Conservation (phyloP, 73 alveolate species). For the Tetrahymena borealis region DNA sequence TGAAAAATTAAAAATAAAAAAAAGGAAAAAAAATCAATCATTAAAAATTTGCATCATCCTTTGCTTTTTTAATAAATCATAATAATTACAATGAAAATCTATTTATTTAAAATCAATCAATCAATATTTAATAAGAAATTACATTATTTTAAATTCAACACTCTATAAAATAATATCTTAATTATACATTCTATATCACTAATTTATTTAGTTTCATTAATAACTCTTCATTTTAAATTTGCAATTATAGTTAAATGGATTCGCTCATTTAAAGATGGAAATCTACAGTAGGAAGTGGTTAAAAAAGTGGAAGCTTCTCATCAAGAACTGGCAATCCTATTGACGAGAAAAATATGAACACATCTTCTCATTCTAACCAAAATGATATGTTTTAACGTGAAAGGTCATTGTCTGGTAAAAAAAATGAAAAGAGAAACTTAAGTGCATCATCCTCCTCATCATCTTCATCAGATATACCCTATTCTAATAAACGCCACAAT, state of each 20-base stretch:
- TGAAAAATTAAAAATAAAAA: not conserved
- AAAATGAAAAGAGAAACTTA: not conserved
- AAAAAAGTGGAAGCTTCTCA: not conserved
- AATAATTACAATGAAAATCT: not conserved
- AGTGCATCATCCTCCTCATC: not conserved
- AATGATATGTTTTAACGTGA: not conserved
- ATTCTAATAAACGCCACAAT: not conserved
- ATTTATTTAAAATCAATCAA: not conserved
- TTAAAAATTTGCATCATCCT: too few species aligned
- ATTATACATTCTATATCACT: too few species aligned
- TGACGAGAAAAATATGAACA: not conserved
- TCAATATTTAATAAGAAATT: too few species aligned
- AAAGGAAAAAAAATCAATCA: not conserved
- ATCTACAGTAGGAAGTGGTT: not conserved
- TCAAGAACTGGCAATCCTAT: not conserved
- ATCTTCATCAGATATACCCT: not conserved
- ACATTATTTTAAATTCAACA: too few species aligned
- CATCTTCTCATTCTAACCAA: too few species aligned
- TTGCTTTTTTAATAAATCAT: too few species aligned
- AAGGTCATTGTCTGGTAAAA: not conserved
- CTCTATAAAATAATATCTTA: too few species aligned
- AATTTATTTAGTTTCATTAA: too few species aligned
- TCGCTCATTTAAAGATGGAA: not conserved
- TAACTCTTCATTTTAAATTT: too few species aligned
- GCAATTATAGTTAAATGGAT: not conserved